A percentile compares a stretch with the other conserved stretches of the same genome.
phyloP scores from a whole-genome alignment of 352 stramenopile genomes.

The Peronosclerospora sorghi region DNA sequence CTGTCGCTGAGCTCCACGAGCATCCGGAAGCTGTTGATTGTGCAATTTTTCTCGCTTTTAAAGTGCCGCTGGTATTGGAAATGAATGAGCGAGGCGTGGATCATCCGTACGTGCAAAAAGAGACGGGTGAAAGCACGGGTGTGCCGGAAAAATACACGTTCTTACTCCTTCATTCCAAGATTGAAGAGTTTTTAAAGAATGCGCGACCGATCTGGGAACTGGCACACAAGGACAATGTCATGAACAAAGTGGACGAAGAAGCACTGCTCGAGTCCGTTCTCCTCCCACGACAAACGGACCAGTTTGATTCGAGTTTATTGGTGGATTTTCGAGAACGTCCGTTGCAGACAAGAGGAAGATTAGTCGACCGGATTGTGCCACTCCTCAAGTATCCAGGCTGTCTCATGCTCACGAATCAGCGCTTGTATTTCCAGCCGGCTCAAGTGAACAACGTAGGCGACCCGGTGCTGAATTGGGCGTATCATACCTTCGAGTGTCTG shows the following conservation, averaged over 20 bases:
- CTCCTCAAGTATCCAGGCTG: conserved; percentile 86
- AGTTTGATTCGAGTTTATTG: conserved; percentile 84
- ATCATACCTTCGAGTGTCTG: conserved; percentile 65
- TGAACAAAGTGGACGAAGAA: conserved; percentile 84
- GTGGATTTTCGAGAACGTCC: conserved; percentile 86
- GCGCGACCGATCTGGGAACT: conserved; percentile 60
- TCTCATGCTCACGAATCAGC: conserved; percentile 86
- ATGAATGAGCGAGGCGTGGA: conserved; percentile 83
- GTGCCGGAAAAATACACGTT: conserved; percentile 65
- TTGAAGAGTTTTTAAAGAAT: conserved; percentile 72
- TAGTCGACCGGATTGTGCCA: conserved; percentile 84
- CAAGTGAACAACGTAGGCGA: conserved; percentile 89
- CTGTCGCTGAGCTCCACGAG: conserved; percentile 45
- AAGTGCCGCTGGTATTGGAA: conserved; percentile 48
- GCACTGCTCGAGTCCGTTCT: conserved; percentile 64
- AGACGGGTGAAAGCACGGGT: conserved; percentile 6
- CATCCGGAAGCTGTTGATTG: conserved; percentile 23
- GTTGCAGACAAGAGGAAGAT: conserved; percentile 53
- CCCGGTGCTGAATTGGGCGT: conserved; percentile 74
- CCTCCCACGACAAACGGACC: conserved; percentile 41
- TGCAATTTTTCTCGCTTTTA: conserved; percentile 60
- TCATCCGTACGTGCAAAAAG: conserved; percentile 64
- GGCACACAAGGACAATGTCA: conserved; percentile 44
- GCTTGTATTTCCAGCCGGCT: conserved; percentile 85
- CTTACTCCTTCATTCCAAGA: conserved; percentile 68